Percentiles rank a stretch among this genome's conserved stretches.
phyloP scores from a whole-genome alignment of 441 rosid genomes.

The Mallotus repandus region DNA sequence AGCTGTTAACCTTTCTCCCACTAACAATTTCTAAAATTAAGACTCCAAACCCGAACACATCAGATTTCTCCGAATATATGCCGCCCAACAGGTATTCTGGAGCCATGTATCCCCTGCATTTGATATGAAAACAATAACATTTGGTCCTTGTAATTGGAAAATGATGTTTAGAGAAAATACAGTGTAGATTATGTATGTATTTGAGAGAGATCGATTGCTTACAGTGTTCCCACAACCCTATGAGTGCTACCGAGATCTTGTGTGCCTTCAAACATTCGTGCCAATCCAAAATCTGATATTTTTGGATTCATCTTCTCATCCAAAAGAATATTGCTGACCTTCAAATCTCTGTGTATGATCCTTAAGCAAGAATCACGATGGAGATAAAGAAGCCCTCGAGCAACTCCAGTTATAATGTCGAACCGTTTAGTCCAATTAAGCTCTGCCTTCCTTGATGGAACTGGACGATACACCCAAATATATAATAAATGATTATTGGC shows the following conservation, averaged over 20 bases:
- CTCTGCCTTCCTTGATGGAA: slow-evolving; percentile 13
- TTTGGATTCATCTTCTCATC: slow-evolving; percentile 33
- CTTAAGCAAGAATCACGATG: slow-evolving; percentile 32
- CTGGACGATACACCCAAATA: background rate
- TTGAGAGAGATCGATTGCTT: background rate
- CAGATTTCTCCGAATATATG: too few relatives aligned
- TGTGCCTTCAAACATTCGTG: slow-evolving; percentile 28
- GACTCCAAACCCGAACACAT: slow-evolving; percentile 26
- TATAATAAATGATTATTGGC: background rate
- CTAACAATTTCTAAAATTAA: slow-evolving; percentile 19
- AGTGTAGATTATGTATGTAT: background rate
- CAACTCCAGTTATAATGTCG: slow-evolving; percentile 26
- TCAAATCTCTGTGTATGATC: slow-evolving; percentile 31
- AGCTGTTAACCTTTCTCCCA: slow-evolving; percentile 11
- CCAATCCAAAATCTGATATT: slow-evolving; percentile 39
- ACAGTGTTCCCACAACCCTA: slow-evolving; percentile 31
- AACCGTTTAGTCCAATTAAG: slow-evolving; percentile 28
- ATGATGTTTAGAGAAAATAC: background rate
- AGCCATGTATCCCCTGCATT: slow-evolving; percentile 31
- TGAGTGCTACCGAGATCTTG: slow-evolving; percentile 20
- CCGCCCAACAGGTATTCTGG: slow-evolving; percentile 28
- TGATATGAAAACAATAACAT: background rate
- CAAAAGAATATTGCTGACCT: slow-evolving; percentile 23
- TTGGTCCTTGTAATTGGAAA: background rate
- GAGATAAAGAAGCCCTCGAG: slow-evolving; percentile 33